These are phyloP conservation scores for Salvia miltiorrhiza DNA, from an alignment of 257 asterid species.

Conservation along the genomic window DNA sequence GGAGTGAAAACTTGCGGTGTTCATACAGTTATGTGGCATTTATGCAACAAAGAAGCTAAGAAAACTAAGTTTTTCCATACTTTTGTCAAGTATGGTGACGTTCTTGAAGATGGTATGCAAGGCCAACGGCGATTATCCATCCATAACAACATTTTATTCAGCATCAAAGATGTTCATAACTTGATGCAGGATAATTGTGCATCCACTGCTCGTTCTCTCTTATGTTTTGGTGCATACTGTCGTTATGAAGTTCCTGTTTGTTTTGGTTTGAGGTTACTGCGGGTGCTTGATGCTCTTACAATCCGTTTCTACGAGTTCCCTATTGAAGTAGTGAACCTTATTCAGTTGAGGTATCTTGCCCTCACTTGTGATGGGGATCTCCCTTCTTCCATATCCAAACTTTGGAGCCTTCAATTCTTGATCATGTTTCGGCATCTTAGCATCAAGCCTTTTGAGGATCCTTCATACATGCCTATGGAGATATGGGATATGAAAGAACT, in stretches of 20 bases:
- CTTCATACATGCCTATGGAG: background rate
- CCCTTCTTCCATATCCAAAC: slow-evolving; percentile 11
- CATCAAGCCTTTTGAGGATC: background rate
- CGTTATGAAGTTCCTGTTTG: background rate
- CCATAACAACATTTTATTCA: background rate
- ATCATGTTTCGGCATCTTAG: background rate
- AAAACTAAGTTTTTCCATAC: background rate
- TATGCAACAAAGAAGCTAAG: background rate
- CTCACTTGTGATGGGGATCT: slow-evolving; percentile 7
- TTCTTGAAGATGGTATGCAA: background rate
- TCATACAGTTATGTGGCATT: background rate
- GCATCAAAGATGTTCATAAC: background rate
- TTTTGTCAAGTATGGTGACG: background rate
- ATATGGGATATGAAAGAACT: slow-evolving; percentile 14
- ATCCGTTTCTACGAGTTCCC: slow-evolving; percentile 22
- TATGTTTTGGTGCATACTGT: background rate
- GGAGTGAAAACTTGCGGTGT: background rate
- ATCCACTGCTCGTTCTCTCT: slow-evolving; percentile 14
- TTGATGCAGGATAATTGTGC: slow-evolving; percentile 8
- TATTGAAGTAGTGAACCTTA: background rate
- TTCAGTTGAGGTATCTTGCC: slow-evolving; percentile 13
- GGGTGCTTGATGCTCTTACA: slow-evolving; percentile 12
- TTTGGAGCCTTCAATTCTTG: slow-evolving; percentile 18
- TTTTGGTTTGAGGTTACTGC: background rate
- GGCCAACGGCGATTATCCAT: slow-evolving; percentile 10